phyloP scores from a whole-genome alignment of 1,284 basidiomycete species.

The Butyriboletus appendiculatus region DNA sequence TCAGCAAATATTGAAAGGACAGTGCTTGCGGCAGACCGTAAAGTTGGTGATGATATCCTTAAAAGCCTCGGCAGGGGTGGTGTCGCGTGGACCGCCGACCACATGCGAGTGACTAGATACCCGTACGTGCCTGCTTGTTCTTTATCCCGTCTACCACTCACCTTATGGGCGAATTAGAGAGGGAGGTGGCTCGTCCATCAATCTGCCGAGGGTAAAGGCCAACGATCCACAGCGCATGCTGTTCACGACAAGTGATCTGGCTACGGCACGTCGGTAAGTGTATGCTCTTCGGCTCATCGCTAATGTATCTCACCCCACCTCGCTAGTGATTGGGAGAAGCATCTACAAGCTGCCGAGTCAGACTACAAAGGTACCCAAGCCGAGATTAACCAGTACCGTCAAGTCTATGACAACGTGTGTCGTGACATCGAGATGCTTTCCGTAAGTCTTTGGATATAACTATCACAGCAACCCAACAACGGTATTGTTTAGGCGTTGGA shows the following conservation, averaged over 20 bases:
- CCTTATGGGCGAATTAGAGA: slow-evolving; percentile 45
- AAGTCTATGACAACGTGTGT: slow-evolving; percentile 21
- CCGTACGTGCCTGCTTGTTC: slow-evolving; percentile 43
- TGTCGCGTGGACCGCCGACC: slow-evolving; percentile 60
- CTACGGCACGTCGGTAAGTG: slow-evolving; percentile 37
- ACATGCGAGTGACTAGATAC: slow-evolving; percentile 61
- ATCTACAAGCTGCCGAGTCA: slow-evolving; percentile 26
- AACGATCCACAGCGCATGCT: slow-evolving; percentile 50
- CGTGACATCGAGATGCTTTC: slow-evolving; percentile 22
- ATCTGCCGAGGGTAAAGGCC: slow-evolving; percentile 37
- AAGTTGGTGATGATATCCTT: slow-evolving; percentile 58
- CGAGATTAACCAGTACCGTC: slow-evolving; percentile 19
- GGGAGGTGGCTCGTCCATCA: slow-evolving; percentile 56
- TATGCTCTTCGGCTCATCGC: background rate
- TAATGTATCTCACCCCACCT: background rate
- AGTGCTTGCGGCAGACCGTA: slow-evolving; percentile 64
- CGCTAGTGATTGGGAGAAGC: slow-evolving; percentile 31
- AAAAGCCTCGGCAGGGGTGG: slow-evolving; percentile 47
- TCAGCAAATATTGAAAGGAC: slow-evolving; percentile 69
- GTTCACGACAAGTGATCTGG: slow-evolving; percentile 44
- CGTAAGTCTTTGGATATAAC: slow-evolving; percentile 13
- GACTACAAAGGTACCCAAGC: slow-evolving; percentile 25
- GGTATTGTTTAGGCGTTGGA: slow-evolving; percentile 28
- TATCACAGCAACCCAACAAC: background rate
- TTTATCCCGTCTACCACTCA: slow-evolving; percentile 6